phyloP scores from a whole-genome alignment of 257 asterid genomes.

The Schizonepeta tenuifolia region DNA sequence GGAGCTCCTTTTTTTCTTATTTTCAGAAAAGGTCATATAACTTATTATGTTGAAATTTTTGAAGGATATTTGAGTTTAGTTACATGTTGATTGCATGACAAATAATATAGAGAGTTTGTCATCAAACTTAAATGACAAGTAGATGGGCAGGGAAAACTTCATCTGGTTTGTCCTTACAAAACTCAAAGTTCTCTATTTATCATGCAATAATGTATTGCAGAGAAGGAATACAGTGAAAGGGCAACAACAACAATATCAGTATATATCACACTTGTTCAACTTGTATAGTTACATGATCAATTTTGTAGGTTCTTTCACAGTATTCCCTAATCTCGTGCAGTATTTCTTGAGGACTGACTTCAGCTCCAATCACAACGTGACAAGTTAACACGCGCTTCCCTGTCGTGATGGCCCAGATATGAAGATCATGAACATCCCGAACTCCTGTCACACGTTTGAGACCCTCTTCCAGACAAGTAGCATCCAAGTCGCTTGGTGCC shows the following conservation, averaged over 20 bases:
- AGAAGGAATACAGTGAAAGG: not conserved
- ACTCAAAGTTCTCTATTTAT: not conserved
- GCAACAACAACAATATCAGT: not conserved
- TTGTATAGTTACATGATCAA: slow-evolving; percentile 77
- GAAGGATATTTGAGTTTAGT: not conserved
- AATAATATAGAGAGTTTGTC: not conserved
- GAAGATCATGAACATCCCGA: slow-evolving; percentile 71
- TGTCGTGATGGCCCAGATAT: slow-evolving; percentile 70
- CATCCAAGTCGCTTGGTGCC: slow-evolving; percentile 62
- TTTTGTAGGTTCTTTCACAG: slow-evolving; percentile 48
- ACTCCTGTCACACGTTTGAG: slow-evolving; percentile 57
- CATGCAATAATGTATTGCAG: not conserved
- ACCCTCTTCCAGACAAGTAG: slow-evolving; percentile 51
- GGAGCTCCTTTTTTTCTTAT: not conserved
- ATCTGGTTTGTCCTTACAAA: not conserved
- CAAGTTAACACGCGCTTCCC: slow-evolving; percentile 69
- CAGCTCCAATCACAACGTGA: slow-evolving; percentile 59
- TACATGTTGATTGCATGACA: not conserved
- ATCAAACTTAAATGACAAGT: not conserved
- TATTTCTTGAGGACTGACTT: slow-evolving; percentile 48
- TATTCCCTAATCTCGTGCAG: slow-evolving; percentile 51
- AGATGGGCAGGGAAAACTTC: not conserved
- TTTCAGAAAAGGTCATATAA: not conserved
- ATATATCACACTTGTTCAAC: slow-evolving; percentile 52
- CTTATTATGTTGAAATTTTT: too few species aligned